phyloP scores from a whole-genome alignment of 306 rosid species.

The Prunus fruticosa region DNA sequence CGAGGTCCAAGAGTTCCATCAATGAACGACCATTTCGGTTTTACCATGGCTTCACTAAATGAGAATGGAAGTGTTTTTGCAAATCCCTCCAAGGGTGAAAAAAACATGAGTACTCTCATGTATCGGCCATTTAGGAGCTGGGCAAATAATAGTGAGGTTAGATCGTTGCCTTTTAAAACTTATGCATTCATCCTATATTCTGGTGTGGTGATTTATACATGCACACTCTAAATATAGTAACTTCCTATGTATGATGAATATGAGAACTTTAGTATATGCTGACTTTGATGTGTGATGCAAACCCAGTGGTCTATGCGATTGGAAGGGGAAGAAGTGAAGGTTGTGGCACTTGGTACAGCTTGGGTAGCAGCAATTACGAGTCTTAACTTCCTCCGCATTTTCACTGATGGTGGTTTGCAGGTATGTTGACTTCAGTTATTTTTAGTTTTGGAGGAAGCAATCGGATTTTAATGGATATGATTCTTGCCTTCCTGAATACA shows the following conservation, averaged over 20 bases:
- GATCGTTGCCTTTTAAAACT: constrained; percentile 21
- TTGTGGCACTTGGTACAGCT: constrained; percentile 71
- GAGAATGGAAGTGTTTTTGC: constrained; percentile 83
- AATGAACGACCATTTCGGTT: constrained; percentile 97
- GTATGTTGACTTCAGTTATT: constrained; percentile 31
- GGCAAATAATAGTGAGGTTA: constrained; percentile 94
- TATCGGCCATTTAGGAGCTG: constrained; percentile 93
- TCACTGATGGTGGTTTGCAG: constrained; percentile 91
- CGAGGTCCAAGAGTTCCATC: constrained; percentile 89
- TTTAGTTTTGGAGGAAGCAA: not conserved
- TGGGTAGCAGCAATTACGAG: constrained; percentile 96
- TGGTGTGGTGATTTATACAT: constrained; percentile 7
- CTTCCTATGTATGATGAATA: constrained; percentile 5
- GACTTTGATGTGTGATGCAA: constrained; percentile 27
- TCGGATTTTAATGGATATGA: too few species aligned
- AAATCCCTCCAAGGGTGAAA: constrained; percentile 93
- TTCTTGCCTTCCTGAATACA: not conserved
- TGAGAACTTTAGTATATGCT: constrained; percentile 22
- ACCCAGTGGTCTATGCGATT: constrained; percentile 96
- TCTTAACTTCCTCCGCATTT: constrained; percentile 85
- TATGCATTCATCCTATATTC: constrained; percentile 5
- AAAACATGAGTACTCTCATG: constrained; percentile 91
- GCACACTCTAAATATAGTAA: not conserved
- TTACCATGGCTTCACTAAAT: constrained; percentile 89
- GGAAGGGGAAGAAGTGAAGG: constrained; percentile 94